These are phyloP conservation scores for Psilocybe cubensis DNA, from an alignment of 768 basidiomycete genomes.

Conservation along the genomic window DNA sequence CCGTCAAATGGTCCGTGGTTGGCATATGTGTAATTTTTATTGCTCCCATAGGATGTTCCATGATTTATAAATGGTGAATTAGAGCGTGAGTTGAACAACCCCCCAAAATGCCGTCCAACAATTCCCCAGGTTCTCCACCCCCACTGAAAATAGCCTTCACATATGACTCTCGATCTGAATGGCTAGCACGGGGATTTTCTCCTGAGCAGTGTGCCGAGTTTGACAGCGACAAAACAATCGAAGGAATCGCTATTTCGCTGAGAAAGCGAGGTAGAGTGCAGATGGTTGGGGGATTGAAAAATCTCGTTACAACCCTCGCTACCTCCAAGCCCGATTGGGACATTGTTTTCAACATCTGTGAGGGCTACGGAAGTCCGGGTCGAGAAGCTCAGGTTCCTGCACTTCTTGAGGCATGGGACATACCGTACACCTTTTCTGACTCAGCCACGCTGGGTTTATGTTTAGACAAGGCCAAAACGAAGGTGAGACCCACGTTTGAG, in stretches of 20 bases:
- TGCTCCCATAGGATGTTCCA: no score
- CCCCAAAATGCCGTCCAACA: not conserved
- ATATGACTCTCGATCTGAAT: constrained; percentile 19
- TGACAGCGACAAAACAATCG: constrained; percentile 21
- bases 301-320: constrained; percentile 14
- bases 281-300: constrained; percentile 21
- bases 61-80: not conserved
- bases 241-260: constrained; percentile 18
- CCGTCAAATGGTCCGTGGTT: no score
- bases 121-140: not conserved
- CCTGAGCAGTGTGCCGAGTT: constrained; percentile 24
- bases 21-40: no score
- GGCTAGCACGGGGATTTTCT: constrained; percentile 17
- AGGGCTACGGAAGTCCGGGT: constrained; percentile 20
- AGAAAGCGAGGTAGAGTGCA: constrained; percentile 22
- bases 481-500: constrained; percentile 13
- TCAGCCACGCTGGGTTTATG: constrained; percentile 26
- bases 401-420: constrained; percentile 25
- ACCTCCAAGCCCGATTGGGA: constrained; percentile 21
- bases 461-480: constrained; percentile 29
- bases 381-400: constrained; percentile 30
- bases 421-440: constrained; percentile 28
- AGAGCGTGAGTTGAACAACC: not conserved
- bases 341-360: constrained; percentile 29
- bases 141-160: constrained; percentile 21